Base-by-base conservation (phyloP, 1,139 yeast genomes). In the Pichia sp. region DNA sequence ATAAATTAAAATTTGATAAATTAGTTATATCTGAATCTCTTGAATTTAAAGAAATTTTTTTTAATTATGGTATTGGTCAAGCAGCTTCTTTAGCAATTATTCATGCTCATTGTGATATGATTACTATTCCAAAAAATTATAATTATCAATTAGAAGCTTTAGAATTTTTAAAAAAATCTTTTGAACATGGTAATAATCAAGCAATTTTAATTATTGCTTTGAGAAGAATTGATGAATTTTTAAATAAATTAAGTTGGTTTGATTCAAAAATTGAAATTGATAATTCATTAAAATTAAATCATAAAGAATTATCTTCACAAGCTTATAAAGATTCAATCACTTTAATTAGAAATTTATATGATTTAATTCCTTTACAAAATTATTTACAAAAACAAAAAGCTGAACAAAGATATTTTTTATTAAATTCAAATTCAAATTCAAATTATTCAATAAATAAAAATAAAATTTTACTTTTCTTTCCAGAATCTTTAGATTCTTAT, bases 51-150 rank as follows among this genome's bases (percentile, higher is more conserved):
- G 79, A 85, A 0, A 65, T 81, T 35, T 78, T 78, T 59, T 81
- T 77, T 50, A 77, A 80, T 25, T 76, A 80, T 32, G 87, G 87
- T 1, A 70, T 81, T 39, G 80, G 83, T 3, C 86, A 81, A 60
- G 86, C 86, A 5, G 83, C 81, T 0, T 74, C 78, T 2, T 67
- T 79, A 60, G 83, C 86, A 0, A 51, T 60, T 30, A 67, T 79
- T 5, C 72, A 75, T 51, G 86, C 86, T 2, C 83, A 85, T 0
- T 81, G 86, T 63, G 86, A 81, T 59, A 69, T 81, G 57, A 79
- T 81, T 5, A 70, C 80, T 70, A 83, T 81, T 9, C 81, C 86
- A 58, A 81, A 79, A 52, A 78, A 78, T 52, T 66, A 67, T 56
- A 66, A 69, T n/a, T 67, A 79, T 39, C 87, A 81, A 58, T 70